Base-by-base conservation (phyloP, 2,329 filamentous ascomycete species). In the Raffaelea deltoideospora region DNA sequence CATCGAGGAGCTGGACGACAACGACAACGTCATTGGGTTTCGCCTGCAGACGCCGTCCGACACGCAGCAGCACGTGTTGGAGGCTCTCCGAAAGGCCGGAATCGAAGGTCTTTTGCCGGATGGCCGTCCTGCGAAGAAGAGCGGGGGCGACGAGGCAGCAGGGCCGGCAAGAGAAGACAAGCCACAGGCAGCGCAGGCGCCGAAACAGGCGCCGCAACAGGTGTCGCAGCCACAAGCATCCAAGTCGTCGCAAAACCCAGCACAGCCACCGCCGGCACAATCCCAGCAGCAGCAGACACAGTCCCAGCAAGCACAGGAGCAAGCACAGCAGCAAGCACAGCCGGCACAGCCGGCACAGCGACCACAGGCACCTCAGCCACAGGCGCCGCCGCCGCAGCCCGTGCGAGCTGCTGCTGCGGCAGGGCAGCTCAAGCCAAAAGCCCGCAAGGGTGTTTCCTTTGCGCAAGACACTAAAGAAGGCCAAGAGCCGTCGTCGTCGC, bases 1-100 rank as follows among this genome's bases (percentile, higher is more conserved):
- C 45, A 65, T 85, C 37, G 90, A 98, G 57, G 76, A 93, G 59
- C 64, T 96, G 19, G 90, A 96, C 50, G 87, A 95, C 9, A 73
- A 93, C 10, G 90, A 78, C 38, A 90, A 93, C 49, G 70, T 96
- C 4, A 57, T 94, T 34, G 81, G 73, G 0, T 75, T 69, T 47
- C 70, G 63, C 38, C 59, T 79, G 22, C 72, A 75, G 27, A 71
- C 61, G n/a, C 79, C 85, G 0, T 79, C 77, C 7, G 72, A 79
- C 36, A 62, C 69, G 13, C 71, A 80, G 15, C 64, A 74, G 9
- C 71, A 81, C 45, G 63, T 95, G 4, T 54, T 81, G 14, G 76
- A 88, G 35, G 72, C 76, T 1, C 58, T 95, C 39, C 66, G 78
- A 48, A 87, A 87, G 53, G 83, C 76, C n/a, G 85, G 85, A 2